These are phyloP conservation scores for Ormosia semicastrata DNA, from an alignment of 306 rosid genomes.

Conservation along the genomic window DNA sequence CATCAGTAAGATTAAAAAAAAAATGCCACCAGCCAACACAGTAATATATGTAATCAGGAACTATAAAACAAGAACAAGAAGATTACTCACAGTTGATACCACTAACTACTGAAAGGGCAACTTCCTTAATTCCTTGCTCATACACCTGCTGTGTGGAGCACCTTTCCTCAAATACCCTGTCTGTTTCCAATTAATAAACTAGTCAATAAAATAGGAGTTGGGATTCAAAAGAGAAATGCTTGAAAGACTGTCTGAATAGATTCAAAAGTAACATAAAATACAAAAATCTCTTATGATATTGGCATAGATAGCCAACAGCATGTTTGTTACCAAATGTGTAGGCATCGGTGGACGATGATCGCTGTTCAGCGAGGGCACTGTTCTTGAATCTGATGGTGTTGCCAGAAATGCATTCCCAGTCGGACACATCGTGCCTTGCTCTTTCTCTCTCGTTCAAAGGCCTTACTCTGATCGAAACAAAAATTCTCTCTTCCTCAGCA, in stretches of 20 bases:
- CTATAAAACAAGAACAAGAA: neutral
- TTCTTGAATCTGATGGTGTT: slow-evolving; percentile 50
- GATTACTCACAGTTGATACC: slow-evolving; percentile 83
- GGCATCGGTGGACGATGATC: slow-evolving; percentile 39
- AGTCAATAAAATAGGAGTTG: neutral
- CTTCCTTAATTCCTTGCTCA: slow-evolving; percentile 76
- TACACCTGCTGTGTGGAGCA: slow-evolving; percentile 68
- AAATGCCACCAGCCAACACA: neutral
- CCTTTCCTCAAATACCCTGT: slow-evolving; percentile 67
- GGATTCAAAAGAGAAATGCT: neutral
- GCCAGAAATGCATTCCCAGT: slow-evolving; percentile 56
- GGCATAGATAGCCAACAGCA: neutral
- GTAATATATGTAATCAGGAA: slow-evolving; percentile 13
- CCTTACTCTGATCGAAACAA: slow-evolving; percentile 76
- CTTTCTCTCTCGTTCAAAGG: slow-evolving; percentile 71
- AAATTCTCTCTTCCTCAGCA: slow-evolving; percentile 56
- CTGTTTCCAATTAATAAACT: slow-evolving; percentile 38
- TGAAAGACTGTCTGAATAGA: neutral
- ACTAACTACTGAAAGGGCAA: slow-evolving; percentile 76
- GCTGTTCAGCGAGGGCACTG: slow-evolving; percentile 39
- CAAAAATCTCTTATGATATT: neutral
- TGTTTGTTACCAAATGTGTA: slow-evolving; percentile 56
- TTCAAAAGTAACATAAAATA: neutral
- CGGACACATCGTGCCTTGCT: slow-evolving; percentile 44
- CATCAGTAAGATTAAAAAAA: neutral